Evolutionary conservation across 129 eudicot species (phyloP), one percentile per base, ranked within the genome.

Genomic region (Chrysanthemum lavandulifolium): DNA sequence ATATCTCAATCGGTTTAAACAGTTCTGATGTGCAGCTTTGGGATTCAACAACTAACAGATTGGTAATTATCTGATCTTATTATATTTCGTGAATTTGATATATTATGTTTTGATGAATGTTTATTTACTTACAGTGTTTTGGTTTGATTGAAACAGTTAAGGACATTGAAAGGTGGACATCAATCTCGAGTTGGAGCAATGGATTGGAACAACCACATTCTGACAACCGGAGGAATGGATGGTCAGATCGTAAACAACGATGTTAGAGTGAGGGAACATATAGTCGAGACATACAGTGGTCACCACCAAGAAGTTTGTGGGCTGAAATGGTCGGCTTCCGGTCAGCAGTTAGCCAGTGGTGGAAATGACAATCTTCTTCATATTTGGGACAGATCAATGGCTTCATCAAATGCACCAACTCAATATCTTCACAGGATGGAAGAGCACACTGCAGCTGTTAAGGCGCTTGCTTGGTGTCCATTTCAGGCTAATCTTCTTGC

Each of bases 391-490:
- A 64, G 89, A 47, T 87, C 96, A 2, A 49, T 54, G 81, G 90
- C 93, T 3, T 87, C 97, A 6, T 65, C 89, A 2, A 84, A 82
- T 47, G 64, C 89, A 5, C 77, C 91, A 1, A 86, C 87, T 3
- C 91, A 90, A 64, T 90, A 80, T 78, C 93, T 94, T 60, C 96
- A 94, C 85, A 76, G 97, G 85, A 86, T 94, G 2, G 91, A 90
- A 78, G 97, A 90, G 29, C 99, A 94, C 63, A 88, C 96, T 0
- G 97, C 99, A 15, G 99, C 99, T 0, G 99, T 94, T 2, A 94
- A 88, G 75, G 99, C 99, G n/a, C 93, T 94, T 3, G 97, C 99
- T 3, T 94, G 99, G 99, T 94, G 99, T 56, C 99, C 97, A 1
- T 94, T 90, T 72, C 97, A 94, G 77, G 80, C 83, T 0, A 90